A percentile compares a stretch with the other conserved stretches of the same genome.
phyloP scores from a whole-genome alignment of 768 basidiomycete genomes.

The Lentinula detonsa region DNA sequence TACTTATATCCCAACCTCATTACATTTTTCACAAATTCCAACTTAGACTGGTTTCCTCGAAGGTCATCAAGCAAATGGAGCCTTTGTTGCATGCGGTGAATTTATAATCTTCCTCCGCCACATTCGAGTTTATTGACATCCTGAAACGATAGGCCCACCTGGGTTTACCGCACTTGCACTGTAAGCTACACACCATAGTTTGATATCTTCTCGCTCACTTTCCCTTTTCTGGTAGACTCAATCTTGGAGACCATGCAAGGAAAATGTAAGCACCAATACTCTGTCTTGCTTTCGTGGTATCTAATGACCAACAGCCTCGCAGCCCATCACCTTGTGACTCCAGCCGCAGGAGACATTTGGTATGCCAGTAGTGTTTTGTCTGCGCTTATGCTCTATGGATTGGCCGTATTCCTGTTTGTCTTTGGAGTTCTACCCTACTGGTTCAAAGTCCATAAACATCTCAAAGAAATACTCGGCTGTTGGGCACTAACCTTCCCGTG shows the following conservation, averaged over 20 bases:
- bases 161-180: constrained; percentile 44
- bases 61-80: constrained; percentile 42
- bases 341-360: constrained; percentile 37
- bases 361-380: constrained; percentile 33
- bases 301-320: not conserved
- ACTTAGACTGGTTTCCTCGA: constrained; percentile 39
- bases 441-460: constrained; percentile 42
- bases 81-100: constrained; percentile 35
- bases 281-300: not conserved
- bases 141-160: constrained; percentile 24
- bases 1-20: not conserved
- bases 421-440: constrained; percentile 40
- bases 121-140: not conserved
- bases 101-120: not conserved
- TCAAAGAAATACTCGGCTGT: constrained; percentile 42
- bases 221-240: constrained; percentile 15
- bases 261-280: constrained; percentile 23
- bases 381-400: constrained; percentile 35
- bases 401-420: constrained; percentile 40
- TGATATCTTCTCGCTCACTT: not conserved
- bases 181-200: not conserved
- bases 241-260: constrained; percentile 30
- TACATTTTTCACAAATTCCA: not conserved
- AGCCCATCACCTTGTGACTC: constrained; percentile 26
- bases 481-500: constrained; percentile 45